Conservation (phyloP, 2,329 filamentous ascomycete species). For the Ampelomyces quisqualis region DNA sequence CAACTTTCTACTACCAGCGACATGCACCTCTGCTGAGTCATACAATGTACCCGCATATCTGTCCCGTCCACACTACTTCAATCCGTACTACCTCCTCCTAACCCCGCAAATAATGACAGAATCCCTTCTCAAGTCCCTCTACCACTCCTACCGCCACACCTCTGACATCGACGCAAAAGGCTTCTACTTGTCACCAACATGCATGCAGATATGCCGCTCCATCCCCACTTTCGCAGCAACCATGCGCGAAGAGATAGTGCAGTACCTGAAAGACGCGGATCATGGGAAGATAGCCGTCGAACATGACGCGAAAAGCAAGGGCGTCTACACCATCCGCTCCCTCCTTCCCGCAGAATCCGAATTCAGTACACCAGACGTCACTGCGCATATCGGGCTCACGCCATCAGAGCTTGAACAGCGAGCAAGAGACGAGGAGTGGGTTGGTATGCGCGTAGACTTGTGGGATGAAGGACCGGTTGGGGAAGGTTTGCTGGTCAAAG, state of each 20-base stretch:
- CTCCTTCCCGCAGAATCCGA: slow-evolving; percentile 6
- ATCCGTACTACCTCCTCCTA: too few relatives aligned
- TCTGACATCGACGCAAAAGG: slow-evolving; percentile 9
- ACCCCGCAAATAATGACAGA: too few relatives aligned
- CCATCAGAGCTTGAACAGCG: not conserved
- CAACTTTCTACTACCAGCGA: too few relatives aligned
- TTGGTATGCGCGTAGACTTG: slow-evolving; percentile 17
- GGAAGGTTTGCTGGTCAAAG: slow-evolving; percentile 11
- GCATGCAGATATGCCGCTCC: slow-evolving; percentile 16
- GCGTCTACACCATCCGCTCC: slow-evolving; percentile 15
- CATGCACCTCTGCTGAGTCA: too few relatives aligned
- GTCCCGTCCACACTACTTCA: too few relatives aligned
- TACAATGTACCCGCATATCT: too few relatives aligned
- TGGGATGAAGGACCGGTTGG: slow-evolving; percentile 9
- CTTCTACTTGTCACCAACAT: slow-evolving; percentile 14
- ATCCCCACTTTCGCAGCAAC: slow-evolving; percentile 13
- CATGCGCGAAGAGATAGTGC: slow-evolving; percentile 9
- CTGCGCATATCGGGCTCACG: slow-evolving; percentile 3
- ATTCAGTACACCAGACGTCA: slow-evolving; percentile 7
- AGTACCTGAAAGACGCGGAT: slow-evolving; percentile 15
- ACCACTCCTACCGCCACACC: slow-evolving; percentile 13
- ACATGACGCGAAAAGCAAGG: not conserved
- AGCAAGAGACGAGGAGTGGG: slow-evolving; percentile 10
- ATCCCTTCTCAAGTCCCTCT: slow-evolving; percentile 9
- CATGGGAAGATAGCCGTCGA: slow-evolving; percentile 2